Base-by-base conservation (phyloP, 2,329 filamentous ascomycete genomes). In the Fusarium domesticum region DNA sequence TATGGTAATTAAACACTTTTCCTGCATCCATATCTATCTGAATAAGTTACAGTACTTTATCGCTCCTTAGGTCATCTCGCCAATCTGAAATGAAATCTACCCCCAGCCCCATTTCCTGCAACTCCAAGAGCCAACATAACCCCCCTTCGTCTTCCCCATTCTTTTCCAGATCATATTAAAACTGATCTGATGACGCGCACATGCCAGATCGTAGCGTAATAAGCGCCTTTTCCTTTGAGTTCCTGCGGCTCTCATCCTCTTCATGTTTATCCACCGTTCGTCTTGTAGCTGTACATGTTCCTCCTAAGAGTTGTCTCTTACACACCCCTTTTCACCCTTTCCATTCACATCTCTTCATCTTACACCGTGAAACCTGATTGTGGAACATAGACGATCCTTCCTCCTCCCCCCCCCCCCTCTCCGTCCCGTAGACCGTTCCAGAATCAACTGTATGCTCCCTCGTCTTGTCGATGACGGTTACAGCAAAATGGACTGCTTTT, bases 121-220 rank as follows among this genome's bases (percentile, higher is more conserved):
- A n/a, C n/a, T n/a, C n/a, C n/a, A n/a, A n/a, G 25, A 28, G 25
- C 25, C 25, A 28, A 28, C 14, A n/a, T n/a, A n/a, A 28, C 23
- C 3, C 7, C 7, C 23, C 23, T 12, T 12, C 10, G 4, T 5
- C 14, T 28, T 28, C 31, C 15, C 31, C 31, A 33, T 16, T 33
- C 31, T 18, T 33, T 28, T 15, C n/a, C 31, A 33, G 16, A 33
- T 33, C 16, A 18, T 28, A 14, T 7, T 7, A 18, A 8, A 18
- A 18, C 16, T 6, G 23, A 28, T 28, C 14, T 28, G 23, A 54
- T 54, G 52, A 54, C 48, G 52, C 52, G 52, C 52, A 54, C 52
- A 55, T 55, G 44, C 45, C 16, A 50, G 30, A 39, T 50, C 34
- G 41, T 50, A 41, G 52, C 40, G 52, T 54, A 55, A 54, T 55